Evolutionary conservation across 768 basidiomycete species (phyloP).

Genomic region (Erythrobasidium yunnanense): DNA sequence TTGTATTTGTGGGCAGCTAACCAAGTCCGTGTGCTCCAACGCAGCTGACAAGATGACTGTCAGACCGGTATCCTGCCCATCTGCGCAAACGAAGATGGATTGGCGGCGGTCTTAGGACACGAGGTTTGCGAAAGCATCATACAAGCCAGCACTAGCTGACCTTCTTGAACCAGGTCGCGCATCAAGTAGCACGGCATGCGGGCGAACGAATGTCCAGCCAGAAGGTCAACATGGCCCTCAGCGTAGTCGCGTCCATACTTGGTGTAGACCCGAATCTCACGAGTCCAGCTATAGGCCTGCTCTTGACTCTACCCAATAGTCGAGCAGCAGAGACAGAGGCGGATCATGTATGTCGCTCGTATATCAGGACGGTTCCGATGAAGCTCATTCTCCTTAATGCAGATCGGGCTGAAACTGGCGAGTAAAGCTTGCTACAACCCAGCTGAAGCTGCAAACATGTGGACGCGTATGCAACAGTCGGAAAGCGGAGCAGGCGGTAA

Average conservation of each 20-base stretch:
- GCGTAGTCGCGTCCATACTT: conserved; percentile 49
- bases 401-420: conserved; percentile 69
- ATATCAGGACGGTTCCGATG: background rate
- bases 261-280: conserved; percentile 30
- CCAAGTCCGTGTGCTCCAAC: background rate
- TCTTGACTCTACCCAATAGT: conserved; percentile 58
- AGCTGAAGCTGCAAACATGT: conserved; percentile 64
- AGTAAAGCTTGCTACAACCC: conserved; percentile 81
- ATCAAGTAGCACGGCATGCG: conserved; percentile 44
- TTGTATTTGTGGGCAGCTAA: conserved; percentile 52
- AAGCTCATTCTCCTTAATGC: background rate
- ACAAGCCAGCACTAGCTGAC: conserved; percentile 54
- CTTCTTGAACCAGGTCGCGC: conserved; percentile 32
- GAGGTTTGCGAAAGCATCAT: conserved; percentile 50
- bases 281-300: conserved; percentile 21
- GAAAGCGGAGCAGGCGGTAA: conserved; percentile 45
- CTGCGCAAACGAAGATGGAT: conserved; percentile 56
- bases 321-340: conserved; percentile 55
- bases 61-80: conserved; percentile 70
- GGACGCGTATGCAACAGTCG: conserved; percentile 53
- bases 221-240: conserved; percentile 52
- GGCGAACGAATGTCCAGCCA: conserved; percentile 44
- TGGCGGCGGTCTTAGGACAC: conserved; percentile 75
- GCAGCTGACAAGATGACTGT: background rate
- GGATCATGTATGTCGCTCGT: background rate